A percentile compares a stretch with the other conserved stretches of the same genome.
phyloP scores from a whole-genome alignment of 257 asterid species.

The Anisodus acutangulus region DNA sequence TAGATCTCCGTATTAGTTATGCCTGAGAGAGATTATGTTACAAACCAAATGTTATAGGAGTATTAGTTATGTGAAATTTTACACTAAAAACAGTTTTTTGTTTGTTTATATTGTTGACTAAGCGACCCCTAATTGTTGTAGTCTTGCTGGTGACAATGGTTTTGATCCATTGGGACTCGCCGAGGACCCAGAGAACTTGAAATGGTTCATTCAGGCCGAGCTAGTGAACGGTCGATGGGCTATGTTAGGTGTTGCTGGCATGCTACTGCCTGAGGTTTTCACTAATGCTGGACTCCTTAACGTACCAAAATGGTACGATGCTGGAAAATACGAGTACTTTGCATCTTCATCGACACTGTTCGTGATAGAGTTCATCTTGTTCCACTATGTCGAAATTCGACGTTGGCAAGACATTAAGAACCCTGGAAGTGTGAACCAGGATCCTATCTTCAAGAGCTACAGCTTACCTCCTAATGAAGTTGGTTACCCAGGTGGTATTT shows the following conservation, averaged over 20 bases:
- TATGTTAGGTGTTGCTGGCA: constrained; percentile 92
- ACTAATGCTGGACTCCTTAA: constrained; percentile 68
- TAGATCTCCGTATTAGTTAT: background rate
- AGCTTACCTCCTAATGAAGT: constrained; percentile 70
- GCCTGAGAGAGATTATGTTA: background rate
- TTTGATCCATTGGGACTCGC: constrained; percentile 88
- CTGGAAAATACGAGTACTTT: constrained; percentile 78
- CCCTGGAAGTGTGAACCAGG: constrained; percentile 94
- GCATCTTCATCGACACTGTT: constrained; percentile 86
- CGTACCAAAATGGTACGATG: constrained; percentile 91
- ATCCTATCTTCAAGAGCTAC: constrained; percentile 90
- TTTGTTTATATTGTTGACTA: background rate
- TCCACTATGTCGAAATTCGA: constrained; percentile 95
- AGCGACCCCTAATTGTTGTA: constrained; percentile 13
- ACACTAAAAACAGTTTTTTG: background rate
- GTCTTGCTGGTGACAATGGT: constrained; percentile 92
- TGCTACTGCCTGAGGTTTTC: constrained; percentile 82
- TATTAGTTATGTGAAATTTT: background rate
- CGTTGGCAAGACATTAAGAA: constrained; percentile 99
- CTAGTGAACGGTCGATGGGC: constrained; percentile 96
- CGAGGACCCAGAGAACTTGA: constrained; percentile 84
- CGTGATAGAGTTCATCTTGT: constrained; percentile 90
- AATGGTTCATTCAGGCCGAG: constrained; percentile 88
- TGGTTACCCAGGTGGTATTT: constrained; percentile 93
- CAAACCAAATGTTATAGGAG: no score